Base-by-base conservation (phyloP, 2,329 filamentous ascomycete species). In the Fusarium longipes region DNA sequence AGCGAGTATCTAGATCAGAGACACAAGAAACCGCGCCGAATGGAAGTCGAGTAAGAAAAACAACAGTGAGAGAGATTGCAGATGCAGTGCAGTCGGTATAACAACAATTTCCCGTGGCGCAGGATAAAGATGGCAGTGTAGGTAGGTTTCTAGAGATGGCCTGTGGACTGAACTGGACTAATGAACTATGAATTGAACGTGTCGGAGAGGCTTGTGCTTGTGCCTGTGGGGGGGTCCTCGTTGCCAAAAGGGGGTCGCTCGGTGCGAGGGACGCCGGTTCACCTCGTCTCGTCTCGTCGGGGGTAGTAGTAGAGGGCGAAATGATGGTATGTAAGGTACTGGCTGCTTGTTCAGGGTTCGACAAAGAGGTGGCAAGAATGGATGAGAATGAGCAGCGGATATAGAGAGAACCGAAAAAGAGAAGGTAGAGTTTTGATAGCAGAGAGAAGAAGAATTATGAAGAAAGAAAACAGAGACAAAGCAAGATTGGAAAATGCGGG, bases 221-320 rank as follows among this genome's bases (percentile, higher is more conserved):
- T 66, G 63, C 45, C 35, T 66, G 63, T 63, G 63, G 63, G 65
- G 68, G 58, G 65, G 58, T 49, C 27, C 20, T 66, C 39, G 67
- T 66, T 70, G 71, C 71, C 71, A 73, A 73, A 73, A 73, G 71
- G 71, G 60, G 71, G 71, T 71, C 70, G 71, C 68, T 73, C 71
- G 71, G 71, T 73, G 71, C 70, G 70, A 72, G 66, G 63, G 70
- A 71, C 71, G 68, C 71, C 69, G 71, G 67, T 70, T 73, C 69
- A 67, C 61, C 67, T 65, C 71, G 67, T 71, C 60, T 63, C 52
- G 59, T 54, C 58, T 63, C 44, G 57, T 60, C 38, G 45, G 57
- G 52, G 63, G 22, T 63, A 58, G 27, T 27, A 27, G 27, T 27
- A 61, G 51, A 69, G 50, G 57, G 54, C 38, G 63, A 70, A 55